Evolutionary conservation across 768 basidiomycete species (phyloP).

Genomic region (Phallus indusiatus): DNA sequence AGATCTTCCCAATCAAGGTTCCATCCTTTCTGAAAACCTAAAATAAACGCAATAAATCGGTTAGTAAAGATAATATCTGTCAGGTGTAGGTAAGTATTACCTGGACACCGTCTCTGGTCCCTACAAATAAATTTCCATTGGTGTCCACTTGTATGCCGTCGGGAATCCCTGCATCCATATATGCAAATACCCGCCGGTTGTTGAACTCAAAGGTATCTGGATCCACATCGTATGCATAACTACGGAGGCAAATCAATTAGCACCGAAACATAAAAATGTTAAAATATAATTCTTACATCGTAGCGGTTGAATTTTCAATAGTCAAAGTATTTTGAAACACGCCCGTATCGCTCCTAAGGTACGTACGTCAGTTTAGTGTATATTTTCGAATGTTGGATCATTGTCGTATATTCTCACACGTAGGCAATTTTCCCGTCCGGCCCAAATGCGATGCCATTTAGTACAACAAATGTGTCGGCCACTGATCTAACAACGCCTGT

Average conservation of each 20-base stretch:
- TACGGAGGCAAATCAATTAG: conserved; percentile 16
- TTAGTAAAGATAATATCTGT: too few relatives aligned
- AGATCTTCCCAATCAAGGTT: neutral
- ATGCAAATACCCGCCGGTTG: conserved; percentile 61
- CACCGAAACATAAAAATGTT: conserved; percentile 15
- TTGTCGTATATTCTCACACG: conserved; percentile 31
- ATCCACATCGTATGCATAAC: conserved; percentile 63
- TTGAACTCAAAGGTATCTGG: conserved; percentile 38
- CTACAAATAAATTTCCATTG: conserved; percentile 55
- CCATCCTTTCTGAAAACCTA: neutral
- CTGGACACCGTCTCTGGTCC: conserved; percentile 47
- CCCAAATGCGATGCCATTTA: conserved; percentile 69
- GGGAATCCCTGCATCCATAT: conserved; percentile 41
- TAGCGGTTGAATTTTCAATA: conserved; percentile 30
- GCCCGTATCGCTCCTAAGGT: too few relatives aligned
- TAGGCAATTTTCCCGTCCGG: conserved; percentile 55
- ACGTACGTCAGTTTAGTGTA: neutral
- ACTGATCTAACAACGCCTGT: conserved; percentile 59
- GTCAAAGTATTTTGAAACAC: too few relatives aligned
- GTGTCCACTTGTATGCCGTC: conserved; percentile 9
- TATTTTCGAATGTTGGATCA: too few relatives aligned
- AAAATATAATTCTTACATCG: conserved; percentile 35
- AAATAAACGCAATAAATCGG: too few relatives aligned
- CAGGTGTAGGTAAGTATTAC: neutral
- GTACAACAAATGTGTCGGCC: conserved; percentile 63